Evolutionary conservation across 176 grass and related monocot species (phyloP).

Genomic region (Rhynchospora tenuis): DNA sequence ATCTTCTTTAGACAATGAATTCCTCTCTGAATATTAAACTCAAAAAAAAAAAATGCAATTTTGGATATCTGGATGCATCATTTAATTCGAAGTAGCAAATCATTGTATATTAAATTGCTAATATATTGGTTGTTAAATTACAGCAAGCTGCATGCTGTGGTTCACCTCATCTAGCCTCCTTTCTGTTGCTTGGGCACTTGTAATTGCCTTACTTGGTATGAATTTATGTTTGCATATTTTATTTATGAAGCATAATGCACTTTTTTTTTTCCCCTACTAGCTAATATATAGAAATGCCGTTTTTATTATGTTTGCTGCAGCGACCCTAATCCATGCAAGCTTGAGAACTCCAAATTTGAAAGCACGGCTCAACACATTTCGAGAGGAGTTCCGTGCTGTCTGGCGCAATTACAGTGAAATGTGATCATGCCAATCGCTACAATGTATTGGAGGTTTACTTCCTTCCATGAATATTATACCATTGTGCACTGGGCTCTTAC

Average conservation of each 20-base stretch:
- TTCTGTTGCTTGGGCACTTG: conserved; percentile 57
- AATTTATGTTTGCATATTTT: background rate
- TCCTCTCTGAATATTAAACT: too few relatives aligned
- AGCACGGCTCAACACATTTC: conserved; percentile 65
- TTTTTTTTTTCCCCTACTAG: background rate
- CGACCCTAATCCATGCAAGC: conserved; percentile 61
- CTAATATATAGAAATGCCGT: background rate
- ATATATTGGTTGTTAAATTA: conserved; percentile 18
- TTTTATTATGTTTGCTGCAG: conserved; percentile 35
- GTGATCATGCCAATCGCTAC: conserved; percentile 15
- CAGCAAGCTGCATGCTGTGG: conserved; percentile 69
- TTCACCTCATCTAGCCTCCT: conserved; percentile 56
- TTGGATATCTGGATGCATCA: background rate
- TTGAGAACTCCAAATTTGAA: conserved; percentile 73
- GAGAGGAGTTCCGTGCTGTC: conserved; percentile 62
- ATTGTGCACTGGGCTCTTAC: background rate
- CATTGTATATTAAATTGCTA: background rate
- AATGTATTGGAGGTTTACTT: conserved; percentile 8
- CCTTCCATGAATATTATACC: background rate
- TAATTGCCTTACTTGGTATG: conserved; percentile 59
- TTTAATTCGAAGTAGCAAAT: background rate
- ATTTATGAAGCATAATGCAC: background rate
- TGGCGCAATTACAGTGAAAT: conserved; percentile 70
- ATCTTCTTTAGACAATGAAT: background rate
- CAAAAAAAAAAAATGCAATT: background rate